Conservation (phyloP, 768 basidiomycete genomes). For the Lyophyllum semitale region DNA sequence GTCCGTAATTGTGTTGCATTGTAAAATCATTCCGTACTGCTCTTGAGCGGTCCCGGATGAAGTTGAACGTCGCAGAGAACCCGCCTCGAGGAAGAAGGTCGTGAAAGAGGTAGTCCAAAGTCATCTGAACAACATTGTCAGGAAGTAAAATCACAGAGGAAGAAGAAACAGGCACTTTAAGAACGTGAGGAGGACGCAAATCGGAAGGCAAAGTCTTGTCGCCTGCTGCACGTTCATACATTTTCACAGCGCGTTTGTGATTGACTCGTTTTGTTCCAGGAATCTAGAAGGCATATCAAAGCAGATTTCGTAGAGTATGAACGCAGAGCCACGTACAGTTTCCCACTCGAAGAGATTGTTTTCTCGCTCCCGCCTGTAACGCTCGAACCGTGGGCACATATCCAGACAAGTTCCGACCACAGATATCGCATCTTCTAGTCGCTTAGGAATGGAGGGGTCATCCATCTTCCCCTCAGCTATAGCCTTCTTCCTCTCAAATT, state of each 20-base stretch:
- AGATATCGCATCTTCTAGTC: slow-evolving; percentile 88
- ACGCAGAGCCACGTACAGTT: slow-evolving; percentile 60
- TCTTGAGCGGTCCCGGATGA: slow-evolving; percentile 91
- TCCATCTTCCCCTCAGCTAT: slow-evolving; percentile 88
- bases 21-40: slow-evolving; percentile 92
- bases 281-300: slow-evolving; percentile 54
- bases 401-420: slow-evolving; percentile 89
- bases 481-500: slow-evolving; percentile 67
- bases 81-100: slow-evolving; percentile 71
- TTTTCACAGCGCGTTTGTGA: slow-evolving; percentile 87
- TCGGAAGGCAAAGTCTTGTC: slow-evolving; percentile 92
- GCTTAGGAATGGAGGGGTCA: slow-evolving; percentile 76
- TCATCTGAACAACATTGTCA: slow-evolving; percentile 49
- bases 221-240: slow-evolving; percentile 92
- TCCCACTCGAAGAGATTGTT: slow-evolving; percentile 88
- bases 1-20: slow-evolving; percentile 82
- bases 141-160: not conserved
- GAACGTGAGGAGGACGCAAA: slow-evolving; percentile 81
- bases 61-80: slow-evolving; percentile 71
- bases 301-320: slow-evolving; percentile 30
- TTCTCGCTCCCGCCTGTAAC: slow-evolving; percentile 87
- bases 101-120: slow-evolving; percentile 91
- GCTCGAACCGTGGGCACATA: slow-evolving; percentile 95
- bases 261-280: slow-evolving; percentile 86
- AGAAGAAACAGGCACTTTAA: slow-evolving; percentile 55